Evolutionary conservation across 2,329 filamentous ascomycete genomes (phyloP).

Genomic region (Xylariaceae sp.): DNA sequence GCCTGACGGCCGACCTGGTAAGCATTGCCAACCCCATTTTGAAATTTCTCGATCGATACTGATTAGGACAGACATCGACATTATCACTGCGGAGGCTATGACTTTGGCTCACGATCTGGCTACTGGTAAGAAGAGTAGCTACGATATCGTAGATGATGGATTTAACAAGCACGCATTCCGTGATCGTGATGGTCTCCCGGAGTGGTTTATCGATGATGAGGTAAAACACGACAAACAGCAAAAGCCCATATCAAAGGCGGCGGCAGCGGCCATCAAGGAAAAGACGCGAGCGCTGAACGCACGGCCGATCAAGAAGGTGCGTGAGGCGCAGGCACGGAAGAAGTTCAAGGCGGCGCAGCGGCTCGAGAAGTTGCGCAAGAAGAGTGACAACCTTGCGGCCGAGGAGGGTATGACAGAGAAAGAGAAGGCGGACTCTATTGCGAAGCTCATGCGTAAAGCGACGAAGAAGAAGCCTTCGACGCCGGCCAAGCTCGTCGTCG

Average conservation of each 20-base stretch:
- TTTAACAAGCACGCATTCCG: constrained; percentile 94
- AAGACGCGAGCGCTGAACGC: constrained; percentile 66
- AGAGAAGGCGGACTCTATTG: constrained; percentile 86
- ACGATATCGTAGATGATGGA: constrained; percentile 81
- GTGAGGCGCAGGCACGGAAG: constrained; percentile 93
- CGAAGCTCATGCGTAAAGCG: constrained; percentile 75
- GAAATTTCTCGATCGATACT: constrained; percentile 7
- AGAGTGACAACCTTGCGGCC: constrained; percentile 82
- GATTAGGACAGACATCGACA: constrained; percentile 72
- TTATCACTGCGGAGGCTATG: constrained; percentile 99
- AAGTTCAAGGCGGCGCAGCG: constrained; percentile 90
- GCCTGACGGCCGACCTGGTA: constrained; percentile 60
- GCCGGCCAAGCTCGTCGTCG: constrained; percentile 84
- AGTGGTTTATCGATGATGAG: constrained; percentile 98
- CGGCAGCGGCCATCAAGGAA: constrained; percentile 87
- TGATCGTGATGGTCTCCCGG: constrained; percentile 84
- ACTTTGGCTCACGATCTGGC: constrained; percentile 90
- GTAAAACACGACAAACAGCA: constrained; percentile 74
- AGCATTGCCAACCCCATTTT: constrained; percentile 16
- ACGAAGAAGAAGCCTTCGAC: constrained; percentile 84
- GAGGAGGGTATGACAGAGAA: constrained; percentile 93
- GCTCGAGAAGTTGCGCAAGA: constrained; percentile 94
- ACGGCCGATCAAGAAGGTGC: constrained; percentile 76
- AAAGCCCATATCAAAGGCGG: constrained; percentile 87
- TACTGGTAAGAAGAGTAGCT: constrained; percentile 72